A percentile compares a stretch with the other conserved stretches of the same genome.
Evolutionary conservation across 176 grass and related monocot genomes (phyloP).

Genomic region (Eleusine coracana): DNA sequence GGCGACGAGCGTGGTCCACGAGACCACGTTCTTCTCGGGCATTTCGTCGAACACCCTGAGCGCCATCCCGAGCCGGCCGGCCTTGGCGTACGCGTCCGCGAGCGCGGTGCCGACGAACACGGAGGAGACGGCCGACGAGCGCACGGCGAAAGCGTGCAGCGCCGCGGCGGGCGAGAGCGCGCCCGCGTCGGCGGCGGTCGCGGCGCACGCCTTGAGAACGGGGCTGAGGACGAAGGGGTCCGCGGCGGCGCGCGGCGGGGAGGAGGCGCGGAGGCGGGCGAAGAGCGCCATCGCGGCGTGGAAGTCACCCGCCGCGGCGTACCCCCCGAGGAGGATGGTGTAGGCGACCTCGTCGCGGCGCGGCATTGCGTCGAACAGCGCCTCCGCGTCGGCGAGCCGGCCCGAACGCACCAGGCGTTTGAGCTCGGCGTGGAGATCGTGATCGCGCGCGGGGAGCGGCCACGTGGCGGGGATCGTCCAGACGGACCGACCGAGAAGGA

Average conservation of each 20-base stretch:
- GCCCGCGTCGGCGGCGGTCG: constrained; percentile 16
- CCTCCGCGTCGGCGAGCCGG: constrained; percentile 46
- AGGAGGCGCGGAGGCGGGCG: constrained; percentile 39
- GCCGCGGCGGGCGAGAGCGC: constrained; percentile 24
- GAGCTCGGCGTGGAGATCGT: constrained; percentile 37
- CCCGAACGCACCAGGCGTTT: constrained; percentile 36
- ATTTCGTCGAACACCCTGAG: constrained; percentile 59
- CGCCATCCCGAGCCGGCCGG: constrained; percentile 18
- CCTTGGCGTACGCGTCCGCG: constrained; percentile 60
- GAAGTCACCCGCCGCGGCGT: constrained; percentile 38
- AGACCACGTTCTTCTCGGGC: constrained; percentile 49
- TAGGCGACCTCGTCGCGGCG: constrained; percentile 55
- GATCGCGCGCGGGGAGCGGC: not conserved
- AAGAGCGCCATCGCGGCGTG: constrained; percentile 53
- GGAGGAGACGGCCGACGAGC: constrained; percentile 39
- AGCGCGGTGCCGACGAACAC: constrained; percentile 59
- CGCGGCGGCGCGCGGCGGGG: constrained; percentile 29
- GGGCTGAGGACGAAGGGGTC: constrained; percentile 64
- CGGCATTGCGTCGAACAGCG: constrained; percentile 58
- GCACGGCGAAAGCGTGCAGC: constrained; percentile 60
- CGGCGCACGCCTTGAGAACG: constrained; percentile 59
- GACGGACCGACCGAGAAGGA: constrained; percentile 1
- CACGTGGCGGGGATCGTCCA: not conserved
- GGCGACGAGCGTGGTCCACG: constrained; percentile 62
- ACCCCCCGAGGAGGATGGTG: constrained; percentile 53